phyloP scores from a whole-genome alignment of 2,329 filamentous ascomycete genomes.

The Calonectria pseudoturangicola region DNA sequence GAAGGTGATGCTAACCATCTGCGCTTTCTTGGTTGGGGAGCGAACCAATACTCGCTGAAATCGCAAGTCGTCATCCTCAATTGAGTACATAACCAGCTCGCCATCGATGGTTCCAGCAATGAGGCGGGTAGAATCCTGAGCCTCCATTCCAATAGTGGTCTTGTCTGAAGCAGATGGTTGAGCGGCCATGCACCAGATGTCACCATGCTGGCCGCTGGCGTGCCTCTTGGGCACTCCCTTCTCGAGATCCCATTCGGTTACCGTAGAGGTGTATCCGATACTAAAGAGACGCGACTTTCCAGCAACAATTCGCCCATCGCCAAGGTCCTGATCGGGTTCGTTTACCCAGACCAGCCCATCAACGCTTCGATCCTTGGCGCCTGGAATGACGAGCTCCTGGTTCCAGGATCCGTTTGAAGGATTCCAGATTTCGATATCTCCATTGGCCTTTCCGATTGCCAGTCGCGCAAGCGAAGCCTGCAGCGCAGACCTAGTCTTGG shows the following conservation, averaged over 20 bases:
- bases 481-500: slow-evolving; percentile 68
- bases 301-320: slow-evolving; percentile 75
- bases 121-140: slow-evolving; percentile 74
- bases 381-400: slow-evolving; percentile 90
- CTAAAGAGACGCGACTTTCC: slow-evolving; percentile 93
- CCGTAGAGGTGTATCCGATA: slow-evolving; percentile 92
- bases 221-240: slow-evolving; percentile 86
- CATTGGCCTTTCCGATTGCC: slow-evolving; percentile 93
- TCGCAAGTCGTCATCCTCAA: slow-evolving; percentile 87
- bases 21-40: slow-evolving; percentile 87
- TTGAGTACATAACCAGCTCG: slow-evolving; percentile 89
- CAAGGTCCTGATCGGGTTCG: slow-evolving; percentile 83
- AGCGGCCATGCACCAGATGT: slow-evolving; percentile 96
- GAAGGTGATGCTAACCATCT: slow-evolving; percentile 93
- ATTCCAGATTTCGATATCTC: slow-evolving; percentile 99
- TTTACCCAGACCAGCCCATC: slow-evolving; percentile 95
- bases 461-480: slow-evolving; percentile 79
- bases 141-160: slow-evolving; percentile 47
- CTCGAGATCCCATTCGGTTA: slow-evolving; percentile 96
- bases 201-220: slow-evolving; percentile 93
- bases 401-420: slow-evolving; percentile 88
- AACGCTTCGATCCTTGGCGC: slow-evolving; percentile 89
- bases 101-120: slow-evolving; percentile 94
- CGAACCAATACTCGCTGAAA: slow-evolving; percentile 86
- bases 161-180: slow-evolving; percentile 76